Percentiles rank a stretch among this genome's conserved stretches.
phyloP scores from a whole-genome alignment of 1,284 basidiomycete genomes.

The Cystobasidium pallidum region DNA sequence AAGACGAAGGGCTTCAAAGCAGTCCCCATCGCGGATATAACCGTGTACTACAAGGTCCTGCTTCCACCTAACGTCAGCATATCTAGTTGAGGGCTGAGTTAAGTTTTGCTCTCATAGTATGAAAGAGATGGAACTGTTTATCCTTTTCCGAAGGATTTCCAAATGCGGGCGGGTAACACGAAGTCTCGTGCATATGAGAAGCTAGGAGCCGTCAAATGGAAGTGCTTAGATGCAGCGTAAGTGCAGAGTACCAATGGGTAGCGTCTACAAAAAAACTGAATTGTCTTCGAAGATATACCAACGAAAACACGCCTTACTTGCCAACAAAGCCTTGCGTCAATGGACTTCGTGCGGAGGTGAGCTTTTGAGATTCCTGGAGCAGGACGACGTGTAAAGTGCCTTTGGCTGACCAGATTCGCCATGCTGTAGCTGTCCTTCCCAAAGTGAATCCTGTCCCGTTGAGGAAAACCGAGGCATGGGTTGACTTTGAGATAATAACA shows the following conservation, averaged over 20 bases:
- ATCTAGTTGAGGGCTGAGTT: too few species aligned
- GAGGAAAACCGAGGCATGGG: too few species aligned
- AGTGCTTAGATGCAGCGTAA: conserved; percentile 10
- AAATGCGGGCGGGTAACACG: conserved; percentile 20
- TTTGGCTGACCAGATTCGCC: background rate
- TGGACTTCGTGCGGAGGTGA: conserved; percentile 20
- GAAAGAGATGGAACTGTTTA: conserved; percentile 3
- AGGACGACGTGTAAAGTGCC: too few species aligned
- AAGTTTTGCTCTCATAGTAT: background rate
- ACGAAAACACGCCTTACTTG: background rate
- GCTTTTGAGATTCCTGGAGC: too few species aligned
- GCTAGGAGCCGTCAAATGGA: conserved; percentile 13
- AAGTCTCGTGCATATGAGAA: background rate
- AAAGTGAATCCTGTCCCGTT: background rate
- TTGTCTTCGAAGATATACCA: background rate
- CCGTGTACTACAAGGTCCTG: conserved; percentile 28
- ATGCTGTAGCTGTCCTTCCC: conserved; percentile 5
- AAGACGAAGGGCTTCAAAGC: conserved; percentile 31
- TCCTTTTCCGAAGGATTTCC: conserved; percentile 14
- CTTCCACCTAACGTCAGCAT: too few species aligned
- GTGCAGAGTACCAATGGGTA: background rate
- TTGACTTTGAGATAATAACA: background rate
- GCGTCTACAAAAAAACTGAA: background rate
- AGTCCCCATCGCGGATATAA: conserved; percentile 1
- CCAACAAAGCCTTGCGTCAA: conserved; percentile 11